phyloP scores from a whole-genome alignment of 495 filamentous ascomycete genomes.

The Penicillium canariense region DNA sequence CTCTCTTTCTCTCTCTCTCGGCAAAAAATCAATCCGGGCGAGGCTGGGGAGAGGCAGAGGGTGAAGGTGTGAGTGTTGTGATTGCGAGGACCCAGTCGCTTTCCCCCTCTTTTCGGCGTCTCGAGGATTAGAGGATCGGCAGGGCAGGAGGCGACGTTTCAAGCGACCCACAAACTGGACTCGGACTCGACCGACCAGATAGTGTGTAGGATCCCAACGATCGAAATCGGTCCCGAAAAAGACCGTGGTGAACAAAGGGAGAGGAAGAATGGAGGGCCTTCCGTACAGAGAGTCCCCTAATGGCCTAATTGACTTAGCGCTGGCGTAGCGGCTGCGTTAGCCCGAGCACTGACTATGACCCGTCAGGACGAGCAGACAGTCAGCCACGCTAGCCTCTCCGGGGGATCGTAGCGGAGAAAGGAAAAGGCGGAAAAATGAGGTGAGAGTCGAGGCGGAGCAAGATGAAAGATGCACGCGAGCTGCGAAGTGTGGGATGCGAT shows the following conservation, averaged over 20 bases:
- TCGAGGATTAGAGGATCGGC: slow-evolving; percentile 19
- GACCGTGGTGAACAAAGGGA: not conserved
- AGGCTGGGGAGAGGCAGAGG: too few relatives aligned
- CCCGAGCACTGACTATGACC: slow-evolving; percentile 5
- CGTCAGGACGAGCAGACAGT: not conserved
- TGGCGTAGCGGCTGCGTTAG: slow-evolving; percentile 15
- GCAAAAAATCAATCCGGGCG: not conserved
- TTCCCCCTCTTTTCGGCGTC: slow-evolving; percentile 22
- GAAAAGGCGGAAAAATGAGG: not conserved
- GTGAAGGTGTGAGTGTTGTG: slow-evolving; percentile 1
- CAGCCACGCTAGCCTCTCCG: slow-evolving; percentile 9
- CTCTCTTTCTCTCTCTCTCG: too few relatives aligned
- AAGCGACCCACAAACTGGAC: not conserved
- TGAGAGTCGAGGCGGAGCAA: not conserved
- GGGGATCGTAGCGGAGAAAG: not conserved
- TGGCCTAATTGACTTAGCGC: slow-evolving; percentile 13
- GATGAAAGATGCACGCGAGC: not conserved
- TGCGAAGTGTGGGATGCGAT: not conserved
- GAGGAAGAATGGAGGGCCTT: slow-evolving; percentile 1
- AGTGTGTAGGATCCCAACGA: not conserved
- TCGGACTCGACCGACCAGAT: not conserved
- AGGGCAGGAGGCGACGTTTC: slow-evolving; percentile 15
- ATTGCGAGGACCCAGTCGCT: slow-evolving; percentile 3
- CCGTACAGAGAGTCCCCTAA: slow-evolving; percentile 7
- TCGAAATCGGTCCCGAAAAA: not conserved